These are phyloP conservation scores for Cyanidiococcus yangmingshanensis DNA, from an alignment of 23 red algal genomes.

Conservation along the genomic window DNA sequence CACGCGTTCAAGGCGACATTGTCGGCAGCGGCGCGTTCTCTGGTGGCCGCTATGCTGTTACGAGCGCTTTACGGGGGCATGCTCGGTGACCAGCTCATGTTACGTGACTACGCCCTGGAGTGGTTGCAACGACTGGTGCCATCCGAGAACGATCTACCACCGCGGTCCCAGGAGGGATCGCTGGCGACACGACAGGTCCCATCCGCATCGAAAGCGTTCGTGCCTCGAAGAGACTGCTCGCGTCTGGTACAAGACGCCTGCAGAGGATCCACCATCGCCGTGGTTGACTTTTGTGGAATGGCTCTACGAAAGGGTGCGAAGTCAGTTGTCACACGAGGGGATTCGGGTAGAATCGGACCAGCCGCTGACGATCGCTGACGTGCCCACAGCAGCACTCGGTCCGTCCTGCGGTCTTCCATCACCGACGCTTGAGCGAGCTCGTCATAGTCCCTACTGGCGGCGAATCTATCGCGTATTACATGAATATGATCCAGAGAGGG, in stretches of 20 bases:
- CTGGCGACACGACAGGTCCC: no score
- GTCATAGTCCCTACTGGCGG: neutral
- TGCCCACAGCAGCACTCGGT: neutral
- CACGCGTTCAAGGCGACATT: neutral
- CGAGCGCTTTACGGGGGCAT: constrained; percentile 2
- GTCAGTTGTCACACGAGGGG: neutral
- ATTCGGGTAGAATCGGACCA: neutral
- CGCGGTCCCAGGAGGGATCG: no score
- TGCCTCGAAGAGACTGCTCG: no score
- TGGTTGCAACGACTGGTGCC: constrained; percentile 3
- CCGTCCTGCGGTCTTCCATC: constrained; percentile 1
- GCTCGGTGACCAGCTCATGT: constrained; percentile 15
- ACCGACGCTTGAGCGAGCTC: neutral
- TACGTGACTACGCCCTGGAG: constrained; percentile 7
- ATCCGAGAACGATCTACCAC: no score
- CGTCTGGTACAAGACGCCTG: no score
- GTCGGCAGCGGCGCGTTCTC: neutral
- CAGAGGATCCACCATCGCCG: no score
- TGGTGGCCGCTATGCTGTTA: neutral
- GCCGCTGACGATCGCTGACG: neutral
- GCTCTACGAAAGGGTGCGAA: neutral
- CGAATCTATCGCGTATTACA: neutral
- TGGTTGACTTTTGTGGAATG: neutral
- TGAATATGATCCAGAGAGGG: neutral
- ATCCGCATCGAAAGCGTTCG: no score